phyloP scores from a whole-genome alignment of 352 stramenopile genomes.

The Phytophthora foliorum region DNA sequence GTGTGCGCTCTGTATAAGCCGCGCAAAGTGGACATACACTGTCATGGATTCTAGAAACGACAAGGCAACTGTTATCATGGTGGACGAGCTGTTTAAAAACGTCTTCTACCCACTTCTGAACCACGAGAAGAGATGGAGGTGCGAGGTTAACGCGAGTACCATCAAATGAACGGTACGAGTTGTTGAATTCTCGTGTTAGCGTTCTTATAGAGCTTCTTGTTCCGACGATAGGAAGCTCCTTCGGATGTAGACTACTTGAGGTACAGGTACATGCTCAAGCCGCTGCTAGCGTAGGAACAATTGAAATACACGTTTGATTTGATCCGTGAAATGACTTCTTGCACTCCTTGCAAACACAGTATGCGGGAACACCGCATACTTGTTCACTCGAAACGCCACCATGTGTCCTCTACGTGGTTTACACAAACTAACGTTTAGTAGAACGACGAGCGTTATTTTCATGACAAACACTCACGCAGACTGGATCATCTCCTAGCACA shows the following conservation, averaged over 20 bases:
- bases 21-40: background rate
- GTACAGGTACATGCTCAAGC: background rate
- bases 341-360: background rate
- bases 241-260: background rate
- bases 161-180: conserved; percentile 2
- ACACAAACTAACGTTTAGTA: background rate
- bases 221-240: background rate
- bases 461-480: background rate
- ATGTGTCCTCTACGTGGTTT: background rate
- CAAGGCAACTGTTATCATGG: background rate
- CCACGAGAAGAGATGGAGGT: background rate
- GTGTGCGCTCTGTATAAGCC: background rate
- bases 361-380: too few relatives aligned
- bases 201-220: background rate
- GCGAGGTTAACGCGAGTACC: background rate
- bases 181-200: background rate
- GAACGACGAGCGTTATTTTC: background rate
- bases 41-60: background rate
- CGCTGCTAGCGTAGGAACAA: background rate
- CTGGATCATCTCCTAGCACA: background rate
- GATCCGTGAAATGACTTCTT: background rate
- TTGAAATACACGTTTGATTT: background rate
- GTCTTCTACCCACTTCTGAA: background rate
- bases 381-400: too few relatives aligned
- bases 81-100: background rate